A percentile compares a stretch with the other conserved stretches of the same genome.
phyloP scores from a whole-genome alignment of 352 stramenopile genomes.

The Pythium sp. region DNA sequence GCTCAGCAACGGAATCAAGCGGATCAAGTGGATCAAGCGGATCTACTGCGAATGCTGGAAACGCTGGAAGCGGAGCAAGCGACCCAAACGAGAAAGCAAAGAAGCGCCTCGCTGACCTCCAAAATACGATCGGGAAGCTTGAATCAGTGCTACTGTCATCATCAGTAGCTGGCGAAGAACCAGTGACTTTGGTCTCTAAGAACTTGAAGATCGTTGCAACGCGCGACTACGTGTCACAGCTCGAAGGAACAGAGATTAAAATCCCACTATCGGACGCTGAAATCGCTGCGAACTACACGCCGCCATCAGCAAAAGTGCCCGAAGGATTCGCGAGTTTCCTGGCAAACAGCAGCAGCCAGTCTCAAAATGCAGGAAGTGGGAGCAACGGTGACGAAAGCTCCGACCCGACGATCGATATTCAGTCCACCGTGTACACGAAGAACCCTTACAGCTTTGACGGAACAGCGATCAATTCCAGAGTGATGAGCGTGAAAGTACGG shows the following conservation, averaged over 20 bases:
- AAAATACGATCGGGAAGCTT: slow-evolving; percentile 54
- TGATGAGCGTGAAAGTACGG: slow-evolving; percentile 60
- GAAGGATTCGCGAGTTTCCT: slow-evolving; percentile 41
- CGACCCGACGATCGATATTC: slow-evolving; percentile 54
- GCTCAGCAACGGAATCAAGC: neutral
- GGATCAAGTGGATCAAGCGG: neutral
- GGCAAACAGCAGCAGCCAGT: slow-evolving; percentile 20
- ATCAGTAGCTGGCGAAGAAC: slow-evolving; percentile 43
- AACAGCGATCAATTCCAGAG: slow-evolving; percentile 45
- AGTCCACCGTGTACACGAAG: slow-evolving; percentile 61
- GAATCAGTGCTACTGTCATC: slow-evolving; percentile 39
- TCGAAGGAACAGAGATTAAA: slow-evolving; percentile 35
- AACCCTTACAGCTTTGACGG: slow-evolving; percentile 61
- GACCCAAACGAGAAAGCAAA: slow-evolving; percentile 34
- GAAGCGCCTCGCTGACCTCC: slow-evolving; percentile 29
- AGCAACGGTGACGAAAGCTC: slow-evolving; percentile 17
- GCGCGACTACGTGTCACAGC: slow-evolving; percentile 39
- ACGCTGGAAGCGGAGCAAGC: slow-evolving; percentile 1
- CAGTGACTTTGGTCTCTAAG: slow-evolving; percentile 56
- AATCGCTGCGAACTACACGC: slow-evolving; percentile 46
- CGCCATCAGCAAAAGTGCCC: slow-evolving; percentile 49
- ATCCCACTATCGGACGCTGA: slow-evolving; percentile 42
- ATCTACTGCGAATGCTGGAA: neutral
- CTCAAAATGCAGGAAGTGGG: slow-evolving; percentile 2
- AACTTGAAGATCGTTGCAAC: slow-evolving; percentile 54